Percentiles rank a stretch among this genome's conserved stretches.
These are phyloP conservation scores for Cladorrhinum sp. DNA, from an alignment of 2,329 filamentous ascomycete genomes.

Conservation along the genomic window DNA sequence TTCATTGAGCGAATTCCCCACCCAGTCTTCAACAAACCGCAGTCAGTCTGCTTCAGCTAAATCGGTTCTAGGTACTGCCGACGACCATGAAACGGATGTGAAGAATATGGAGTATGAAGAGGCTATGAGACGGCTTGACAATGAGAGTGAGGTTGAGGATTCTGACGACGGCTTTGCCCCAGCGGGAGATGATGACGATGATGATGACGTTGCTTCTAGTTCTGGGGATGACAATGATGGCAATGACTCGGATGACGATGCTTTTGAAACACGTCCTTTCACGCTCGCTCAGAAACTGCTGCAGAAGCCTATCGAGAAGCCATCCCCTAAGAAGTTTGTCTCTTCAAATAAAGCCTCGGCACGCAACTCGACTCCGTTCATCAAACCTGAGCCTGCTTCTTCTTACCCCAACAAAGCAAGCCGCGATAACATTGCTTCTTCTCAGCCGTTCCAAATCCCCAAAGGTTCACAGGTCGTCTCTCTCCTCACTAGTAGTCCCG, in stretches of 20 bases:
- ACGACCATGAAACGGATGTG: background rate
- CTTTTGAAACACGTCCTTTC: slow-evolving; percentile 1
- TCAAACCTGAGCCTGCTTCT: slow-evolving; percentile 15
- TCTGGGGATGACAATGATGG: no score
- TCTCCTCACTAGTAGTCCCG: slow-evolving; percentile 34
- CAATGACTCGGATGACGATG: no score
- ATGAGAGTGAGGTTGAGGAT: slow-evolving; percentile 19
- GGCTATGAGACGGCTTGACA: slow-evolving; percentile 43
- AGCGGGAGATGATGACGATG: background rate
- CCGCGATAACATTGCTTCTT: background rate
- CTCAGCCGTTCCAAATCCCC: slow-evolving; percentile 31
- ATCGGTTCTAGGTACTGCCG: slow-evolving; percentile 18
- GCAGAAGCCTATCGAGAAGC: slow-evolving; percentile 25
- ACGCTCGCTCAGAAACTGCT: slow-evolving; percentile 16
- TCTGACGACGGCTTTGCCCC: background rate
- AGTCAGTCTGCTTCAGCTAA: background rate
- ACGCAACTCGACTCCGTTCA: background rate
- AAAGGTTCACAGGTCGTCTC: slow-evolving; percentile 38
- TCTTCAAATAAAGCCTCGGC: background rate
- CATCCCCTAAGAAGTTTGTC: slow-evolving; percentile 8
- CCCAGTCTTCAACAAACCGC: slow-evolving; percentile 12
- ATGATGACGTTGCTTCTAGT: no score
- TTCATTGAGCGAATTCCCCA: slow-evolving; percentile 40
- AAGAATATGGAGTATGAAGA: slow-evolving; percentile 39
- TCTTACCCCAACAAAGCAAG: background rate